These are phyloP conservation scores for Candida dajiaensis DNA, from an alignment of 805 yeast genomes.

Conservation along the genomic window DNA sequence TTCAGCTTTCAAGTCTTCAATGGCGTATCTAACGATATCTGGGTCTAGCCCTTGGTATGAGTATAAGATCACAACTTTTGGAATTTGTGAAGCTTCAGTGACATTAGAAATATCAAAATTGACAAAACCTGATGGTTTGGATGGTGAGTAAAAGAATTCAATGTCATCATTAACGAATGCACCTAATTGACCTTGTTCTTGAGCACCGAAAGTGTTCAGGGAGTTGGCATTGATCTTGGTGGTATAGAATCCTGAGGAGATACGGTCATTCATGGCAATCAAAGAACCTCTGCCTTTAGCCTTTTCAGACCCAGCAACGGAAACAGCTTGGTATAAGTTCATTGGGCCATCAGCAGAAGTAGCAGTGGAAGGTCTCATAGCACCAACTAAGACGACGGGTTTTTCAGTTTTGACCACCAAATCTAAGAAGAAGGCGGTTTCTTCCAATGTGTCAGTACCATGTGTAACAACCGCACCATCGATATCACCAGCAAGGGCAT, in stretches of 20 bases:
- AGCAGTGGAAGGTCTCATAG: slow-evolving; percentile 70
- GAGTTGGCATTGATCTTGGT: slow-evolving; percentile 66
- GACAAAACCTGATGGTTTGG: slow-evolving; percentile 34
- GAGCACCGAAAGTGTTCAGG: slow-evolving; percentile 59
- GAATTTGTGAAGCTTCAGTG: slow-evolving; percentile 18
- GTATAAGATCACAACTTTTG: slow-evolving; percentile 49
- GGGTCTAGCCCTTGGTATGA: slow-evolving; percentile 54
- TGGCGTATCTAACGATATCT: slow-evolving; percentile 38
- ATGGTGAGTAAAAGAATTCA: slow-evolving; percentile 57
- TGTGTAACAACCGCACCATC: slow-evolving; percentile 64
- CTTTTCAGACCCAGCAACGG: slow-evolving; percentile 46
- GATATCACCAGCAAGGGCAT: slow-evolving; percentile 31
- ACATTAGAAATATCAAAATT: slow-evolving; percentile 28
- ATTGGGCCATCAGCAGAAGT: slow-evolving; percentile 69
- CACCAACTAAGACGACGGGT: slow-evolving; percentile 40
- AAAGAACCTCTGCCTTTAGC: slow-evolving; percentile 56
- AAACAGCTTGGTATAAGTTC: slow-evolving; percentile 64
- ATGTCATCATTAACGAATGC: slow-evolving; percentile 60
- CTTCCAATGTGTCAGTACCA: slow-evolving; percentile 69
- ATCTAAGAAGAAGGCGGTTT: slow-evolving; percentile 60
- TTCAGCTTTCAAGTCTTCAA: slow-evolving; percentile 36
- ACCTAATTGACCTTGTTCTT: slow-evolving; percentile 64
- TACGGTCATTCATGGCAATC: slow-evolving; percentile 60
- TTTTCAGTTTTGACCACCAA: slow-evolving; percentile 33
- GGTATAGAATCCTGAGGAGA: slow-evolving; percentile 60